These are phyloP conservation scores for Solanum paucissectum DNA, from an alignment of 257 asterid species.

Conservation along the genomic window DNA sequence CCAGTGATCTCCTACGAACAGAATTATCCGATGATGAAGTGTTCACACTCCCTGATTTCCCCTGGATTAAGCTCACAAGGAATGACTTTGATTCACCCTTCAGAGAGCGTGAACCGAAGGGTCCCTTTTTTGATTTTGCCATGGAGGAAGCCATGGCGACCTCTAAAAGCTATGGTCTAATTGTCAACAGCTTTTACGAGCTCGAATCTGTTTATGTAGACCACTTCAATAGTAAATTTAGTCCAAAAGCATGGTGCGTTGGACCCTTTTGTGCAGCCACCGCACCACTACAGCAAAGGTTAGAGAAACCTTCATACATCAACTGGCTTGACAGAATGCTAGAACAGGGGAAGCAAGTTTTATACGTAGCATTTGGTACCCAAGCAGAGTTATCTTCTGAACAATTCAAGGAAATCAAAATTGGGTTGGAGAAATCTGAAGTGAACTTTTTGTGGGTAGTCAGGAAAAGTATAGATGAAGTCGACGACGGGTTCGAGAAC, in stretches of 20 bases:
- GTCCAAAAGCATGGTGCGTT: conserved; percentile 18
- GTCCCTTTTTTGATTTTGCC: conserved; percentile 26
- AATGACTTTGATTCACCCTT: conserved; percentile 12
- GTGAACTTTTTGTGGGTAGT: not conserved
- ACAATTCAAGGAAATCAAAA: conserved; percentile 39
- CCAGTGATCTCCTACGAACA: not conserved
- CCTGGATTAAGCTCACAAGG: conserved; percentile 34
- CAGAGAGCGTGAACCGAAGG: conserved; percentile 12
- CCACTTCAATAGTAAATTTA: not conserved
- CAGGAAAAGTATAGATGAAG: not conserved
- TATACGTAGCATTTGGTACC: conserved; percentile 58
- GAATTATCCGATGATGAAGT: conserved; percentile 29
- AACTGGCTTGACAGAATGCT: not conserved
- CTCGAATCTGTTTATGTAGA: conserved; percentile 32
- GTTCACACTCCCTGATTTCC: conserved; percentile 20
- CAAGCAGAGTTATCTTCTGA: conserved; percentile 39
- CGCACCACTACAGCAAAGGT: not conserved
- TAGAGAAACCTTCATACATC: not conserved
- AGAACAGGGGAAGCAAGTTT: conserved; percentile 16
- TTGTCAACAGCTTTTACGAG: conserved; percentile 46
- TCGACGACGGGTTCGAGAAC: conserved; percentile 12
- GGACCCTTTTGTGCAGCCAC: conserved; percentile 50
- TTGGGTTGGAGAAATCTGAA: not conserved
- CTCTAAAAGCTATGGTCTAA: conserved; percentile 27
- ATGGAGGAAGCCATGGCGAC: not conserved